Conservation (phyloP, 805 yeast species). For the Pichia cephalocereana region DNA sequence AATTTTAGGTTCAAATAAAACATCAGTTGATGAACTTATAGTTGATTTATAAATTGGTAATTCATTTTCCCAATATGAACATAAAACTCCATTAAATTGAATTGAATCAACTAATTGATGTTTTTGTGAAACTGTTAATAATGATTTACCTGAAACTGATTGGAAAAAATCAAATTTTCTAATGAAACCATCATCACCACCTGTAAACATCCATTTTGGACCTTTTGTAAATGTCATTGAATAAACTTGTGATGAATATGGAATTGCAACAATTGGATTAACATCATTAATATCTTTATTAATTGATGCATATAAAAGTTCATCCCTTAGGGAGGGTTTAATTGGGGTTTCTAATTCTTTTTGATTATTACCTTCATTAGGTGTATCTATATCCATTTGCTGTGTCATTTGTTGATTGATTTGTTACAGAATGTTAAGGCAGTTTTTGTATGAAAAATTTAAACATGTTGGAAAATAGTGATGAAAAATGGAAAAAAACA, state of each 20-base stretch:
- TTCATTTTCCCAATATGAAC: slow-evolving; percentile 94
- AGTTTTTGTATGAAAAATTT: too few species aligned
- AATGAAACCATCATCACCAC: slow-evolving; percentile 93
- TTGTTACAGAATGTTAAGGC: too few species aligned
- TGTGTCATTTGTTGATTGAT: too few species aligned
- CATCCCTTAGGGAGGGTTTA: slow-evolving; percentile 1
- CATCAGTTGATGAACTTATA: neutral
- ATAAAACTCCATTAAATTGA: slow-evolving; percentile 71
- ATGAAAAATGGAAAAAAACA: too few species aligned
- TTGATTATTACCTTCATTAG: too few species aligned
- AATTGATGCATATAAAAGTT: slow-evolving; percentile 33
- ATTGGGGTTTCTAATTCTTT: too few species aligned
- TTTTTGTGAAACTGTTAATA: slow-evolving; percentile 82
- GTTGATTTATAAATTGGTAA: slow-evolving; percentile 53
- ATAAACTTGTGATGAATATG: slow-evolving; percentile 71
- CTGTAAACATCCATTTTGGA: slow-evolving; percentile 80
- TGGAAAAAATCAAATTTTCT: slow-evolving; percentile 81
- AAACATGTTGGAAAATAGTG: too few species aligned
- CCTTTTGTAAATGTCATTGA: slow-evolving; percentile 71
- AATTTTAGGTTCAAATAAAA: slow-evolving; percentile 34
- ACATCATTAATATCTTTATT: slow-evolving; percentile 47
- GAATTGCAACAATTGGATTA: slow-evolving; percentile 79
- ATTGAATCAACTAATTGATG: slow-evolving; percentile 84
- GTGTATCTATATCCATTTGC: too few species aligned
- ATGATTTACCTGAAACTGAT: slow-evolving; percentile 78